Percentiles rank a stretch among this genome's conserved stretches.
phyloP scores from a whole-genome alignment of 2,329 filamentous ascomycete genomes.

The Apiospora phragmitis region DNA sequence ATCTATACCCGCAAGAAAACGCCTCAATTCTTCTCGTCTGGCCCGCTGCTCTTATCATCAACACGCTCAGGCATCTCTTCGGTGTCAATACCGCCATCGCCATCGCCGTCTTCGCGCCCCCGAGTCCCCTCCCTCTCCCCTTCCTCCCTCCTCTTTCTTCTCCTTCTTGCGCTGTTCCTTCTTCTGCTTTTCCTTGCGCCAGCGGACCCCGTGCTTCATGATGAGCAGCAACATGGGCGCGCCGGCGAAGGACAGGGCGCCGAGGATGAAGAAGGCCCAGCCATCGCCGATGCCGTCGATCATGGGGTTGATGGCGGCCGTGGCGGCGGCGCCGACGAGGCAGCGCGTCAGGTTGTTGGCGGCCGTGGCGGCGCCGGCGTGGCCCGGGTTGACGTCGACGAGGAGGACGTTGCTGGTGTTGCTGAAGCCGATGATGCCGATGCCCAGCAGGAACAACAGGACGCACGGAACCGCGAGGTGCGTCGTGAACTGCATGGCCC shows the following conservation, averaged over 20 bases:
- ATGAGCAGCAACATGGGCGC: conserved; percentile 34
- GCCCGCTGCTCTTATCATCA: neutral
- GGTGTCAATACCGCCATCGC: neutral
- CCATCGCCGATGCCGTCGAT: conserved; percentile 42
- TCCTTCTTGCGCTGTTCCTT: conserved; percentile 43
- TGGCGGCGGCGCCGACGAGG: conserved; percentile 42
- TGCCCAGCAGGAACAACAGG: conserved; percentile 36
- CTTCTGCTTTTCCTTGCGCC: conserved; percentile 25
- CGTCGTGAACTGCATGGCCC: conserved; percentile 32
- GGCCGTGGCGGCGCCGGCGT: conserved; percentile 44
- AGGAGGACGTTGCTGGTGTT: conserved; percentile 43
- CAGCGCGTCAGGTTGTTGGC: conserved; percentile 47
- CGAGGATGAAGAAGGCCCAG: conserved; percentile 42
- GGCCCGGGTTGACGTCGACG: conserved; percentile 44
- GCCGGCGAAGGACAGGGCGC: conserved; percentile 28
- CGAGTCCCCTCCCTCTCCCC: neutral
- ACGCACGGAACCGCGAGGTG: conserved; percentile 36
- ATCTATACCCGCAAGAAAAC: neutral
- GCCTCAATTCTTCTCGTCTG: neutral
- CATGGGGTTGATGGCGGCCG: conserved; percentile 43
- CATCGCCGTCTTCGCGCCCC: neutral
- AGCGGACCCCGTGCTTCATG: conserved; percentile 29
- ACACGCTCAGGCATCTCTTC: neutral
- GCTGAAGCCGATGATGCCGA: conserved; percentile 41
- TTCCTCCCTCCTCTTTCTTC: conserved; percentile 38